Conservation (phyloP, 2,329 filamentous ascomycete species). For the Gaeumannomyces tritici region DNA sequence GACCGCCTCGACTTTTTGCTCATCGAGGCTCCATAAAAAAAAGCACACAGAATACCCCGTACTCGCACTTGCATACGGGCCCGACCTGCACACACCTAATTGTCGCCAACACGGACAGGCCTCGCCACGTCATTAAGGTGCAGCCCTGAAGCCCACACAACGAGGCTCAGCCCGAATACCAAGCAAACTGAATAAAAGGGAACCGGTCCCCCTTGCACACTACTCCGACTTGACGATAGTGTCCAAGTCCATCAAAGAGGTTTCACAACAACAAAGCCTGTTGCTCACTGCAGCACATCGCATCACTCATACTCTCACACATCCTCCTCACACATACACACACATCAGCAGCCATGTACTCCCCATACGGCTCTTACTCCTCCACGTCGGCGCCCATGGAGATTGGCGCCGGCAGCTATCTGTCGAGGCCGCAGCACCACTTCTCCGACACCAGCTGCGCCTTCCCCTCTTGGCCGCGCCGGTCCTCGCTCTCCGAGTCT, state of each 20-base stretch:
- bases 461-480: constrained; percentile 49
- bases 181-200: not conserved
- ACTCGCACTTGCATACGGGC: not conserved
- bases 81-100: not conserved
- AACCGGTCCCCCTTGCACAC: not conserved
- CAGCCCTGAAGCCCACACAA: not conserved
- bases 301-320: too few species aligned
- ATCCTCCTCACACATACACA: constrained; percentile 11
- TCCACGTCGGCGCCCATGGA: constrained; percentile 33
- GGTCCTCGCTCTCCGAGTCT: constrained; percentile 37
- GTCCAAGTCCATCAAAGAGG: not conserved
- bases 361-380: constrained; percentile 40
- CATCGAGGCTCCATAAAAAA: not conserved
- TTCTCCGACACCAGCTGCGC: constrained; percentile 33
- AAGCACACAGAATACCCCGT: not conserved
- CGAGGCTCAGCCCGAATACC: not conserved
- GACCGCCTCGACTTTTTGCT: not conserved
- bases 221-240: not conserved
- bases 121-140: constrained; percentile 2
- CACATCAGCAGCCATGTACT: constrained; percentile 31
- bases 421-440: constrained; percentile 18
- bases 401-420: constrained; percentile 28
- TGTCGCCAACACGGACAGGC: not conserved
- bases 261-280: constrained; percentile 1
- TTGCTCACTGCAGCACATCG: constrained; percentile 1